Percentiles rank a stretch among this genome's conserved stretches.
phyloP scores from a whole-genome alignment of 164 flowering plant genomes.

The Kalanchoe fedtschenkoi region DNA sequence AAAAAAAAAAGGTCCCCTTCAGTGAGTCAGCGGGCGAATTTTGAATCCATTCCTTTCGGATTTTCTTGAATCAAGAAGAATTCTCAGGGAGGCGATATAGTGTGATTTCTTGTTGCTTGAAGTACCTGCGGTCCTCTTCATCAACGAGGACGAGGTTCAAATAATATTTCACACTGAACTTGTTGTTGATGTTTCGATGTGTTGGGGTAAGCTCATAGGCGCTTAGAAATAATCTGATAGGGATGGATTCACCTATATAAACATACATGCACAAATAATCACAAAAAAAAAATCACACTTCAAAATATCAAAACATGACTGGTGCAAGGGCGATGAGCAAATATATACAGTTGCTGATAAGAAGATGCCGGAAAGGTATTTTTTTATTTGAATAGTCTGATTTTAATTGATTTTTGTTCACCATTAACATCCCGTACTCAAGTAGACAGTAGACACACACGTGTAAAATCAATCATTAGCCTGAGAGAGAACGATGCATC shows the following conservation, averaged over 20 bases:
- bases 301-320: no score
- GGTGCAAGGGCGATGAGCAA: no score
- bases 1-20: no score
- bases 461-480: not conserved
- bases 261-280: no score
- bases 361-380: no score
- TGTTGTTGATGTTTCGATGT: constrained; percentile 59
- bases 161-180: constrained; percentile 60
- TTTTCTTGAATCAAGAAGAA: constrained; percentile 19
- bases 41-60: not conserved
- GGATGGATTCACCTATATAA: constrained; percentile 55
- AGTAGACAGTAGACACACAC: no score
- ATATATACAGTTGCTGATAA: no score
- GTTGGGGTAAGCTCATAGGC: constrained; percentile 69
- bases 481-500: not conserved
- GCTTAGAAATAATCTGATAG: constrained; percentile 53
- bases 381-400: no score
- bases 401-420: no score
- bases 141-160: constrained; percentile 64
- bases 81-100: constrained; percentile 43
- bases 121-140: constrained; percentile 63
- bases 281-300: no score
- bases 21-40: no score
- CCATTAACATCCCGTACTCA: no score
- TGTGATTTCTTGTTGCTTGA: constrained; percentile 65